Percentiles rank a stretch among this genome's conserved stretches.
Evolutionary conservation across 306 rosid species (phyloP).

Genomic region (Cucumis cinereus): DNA sequence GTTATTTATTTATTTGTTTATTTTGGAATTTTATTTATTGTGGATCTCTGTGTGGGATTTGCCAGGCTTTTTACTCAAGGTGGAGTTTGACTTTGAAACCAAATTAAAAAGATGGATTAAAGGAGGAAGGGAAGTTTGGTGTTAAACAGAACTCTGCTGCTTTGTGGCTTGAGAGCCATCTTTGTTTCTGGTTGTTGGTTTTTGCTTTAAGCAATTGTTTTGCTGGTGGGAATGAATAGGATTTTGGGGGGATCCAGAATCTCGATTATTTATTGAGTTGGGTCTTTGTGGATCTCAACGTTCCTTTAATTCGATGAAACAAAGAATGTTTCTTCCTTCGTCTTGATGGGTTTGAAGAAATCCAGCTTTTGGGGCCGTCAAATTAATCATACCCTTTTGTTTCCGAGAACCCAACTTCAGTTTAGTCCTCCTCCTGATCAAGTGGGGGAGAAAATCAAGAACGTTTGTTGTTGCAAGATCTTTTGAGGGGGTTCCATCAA

Average conservation of each 20-base stretch:
- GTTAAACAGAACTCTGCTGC: constrained; percentile 7
- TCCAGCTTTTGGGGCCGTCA: constrained; percentile 17
- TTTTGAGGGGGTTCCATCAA: constrained; percentile 7
- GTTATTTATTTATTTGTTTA: constrained; percentile 3
- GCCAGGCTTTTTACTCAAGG: constrained; percentile 58
- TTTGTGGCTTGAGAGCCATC: neutral
- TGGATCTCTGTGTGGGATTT: constrained; percentile 29
- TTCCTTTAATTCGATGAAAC: constrained; percentile 21
- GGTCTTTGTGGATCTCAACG: constrained; percentile 26
- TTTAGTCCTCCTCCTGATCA: constrained; percentile 23
- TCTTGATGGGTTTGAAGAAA: constrained; percentile 28
- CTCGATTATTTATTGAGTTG: constrained; percentile 12
- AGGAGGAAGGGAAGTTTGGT: constrained; percentile 23
- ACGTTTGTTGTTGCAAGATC: constrained; percentile 14
- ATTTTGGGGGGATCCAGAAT: constrained; percentile 15
- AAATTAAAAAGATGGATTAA: constrained; percentile 10
- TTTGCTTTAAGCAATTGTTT: constrained; percentile 20
- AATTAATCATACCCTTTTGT: constrained; percentile 4
- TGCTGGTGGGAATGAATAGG: constrained; percentile 32
- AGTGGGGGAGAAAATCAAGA: constrained; percentile 14
- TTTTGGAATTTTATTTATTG: constrained; percentile 16
- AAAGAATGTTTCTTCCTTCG: constrained; percentile 7
- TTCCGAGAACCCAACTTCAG: constrained; percentile 9
- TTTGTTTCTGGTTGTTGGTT: constrained; percentile 1
- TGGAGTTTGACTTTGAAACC: constrained; percentile 53